A percentile compares a stretch with the other conserved stretches of the same genome.
These are phyloP conservation scores for Apophysomyces sp. DNA, from an alignment of 371 early-diverging fungal genomes.

Conservation along the genomic window DNA sequence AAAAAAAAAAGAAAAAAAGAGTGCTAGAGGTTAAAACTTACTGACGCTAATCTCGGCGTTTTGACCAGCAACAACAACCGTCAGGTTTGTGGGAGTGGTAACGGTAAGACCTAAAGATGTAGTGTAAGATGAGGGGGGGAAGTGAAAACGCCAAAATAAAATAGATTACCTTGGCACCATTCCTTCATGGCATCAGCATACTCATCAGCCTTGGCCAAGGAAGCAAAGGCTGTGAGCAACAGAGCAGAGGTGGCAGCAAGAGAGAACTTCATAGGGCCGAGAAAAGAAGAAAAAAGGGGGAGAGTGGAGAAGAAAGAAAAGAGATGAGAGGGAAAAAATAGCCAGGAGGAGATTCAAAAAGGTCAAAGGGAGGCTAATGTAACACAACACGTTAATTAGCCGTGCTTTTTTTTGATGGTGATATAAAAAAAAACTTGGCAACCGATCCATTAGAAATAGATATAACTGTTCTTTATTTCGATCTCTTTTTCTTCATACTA, in stretches of 20 bases:
- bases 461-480: neutral
- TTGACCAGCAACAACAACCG: slow-evolving; percentile 33
- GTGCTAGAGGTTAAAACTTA: slow-evolving; percentile 19
- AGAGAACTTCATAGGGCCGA: slow-evolving; percentile 43
- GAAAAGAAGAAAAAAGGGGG: slow-evolving; percentile 2
- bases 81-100: slow-evolving; percentile 11
- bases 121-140: neutral
- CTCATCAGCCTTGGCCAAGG: slow-evolving; percentile 35
- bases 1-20: neutral
- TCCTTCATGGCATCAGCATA: slow-evolving; percentile 44
- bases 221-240: slow-evolving; percentile 25
- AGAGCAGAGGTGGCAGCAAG: slow-evolving; percentile 43
- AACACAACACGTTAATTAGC: slow-evolving; percentile 11
- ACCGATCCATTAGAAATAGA: too few relatives aligned
- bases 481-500: neutral
- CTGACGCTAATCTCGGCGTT: slow-evolving; percentile 32
- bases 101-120: slow-evolving; percentile 13
- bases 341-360: neutral
- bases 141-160: neutral
- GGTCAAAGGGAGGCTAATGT: slow-evolving; percentile 9
- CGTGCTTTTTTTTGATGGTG: neutral
- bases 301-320: slow-evolving; percentile 8
- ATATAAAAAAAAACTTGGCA: neutral
- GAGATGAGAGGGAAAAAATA: slow-evolving; percentile 10
- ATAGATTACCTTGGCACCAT: slow-evolving; percentile 39